Conservation (phyloP, 2,329 filamentous ascomycete species). For the Fusarium sp. region DNA sequence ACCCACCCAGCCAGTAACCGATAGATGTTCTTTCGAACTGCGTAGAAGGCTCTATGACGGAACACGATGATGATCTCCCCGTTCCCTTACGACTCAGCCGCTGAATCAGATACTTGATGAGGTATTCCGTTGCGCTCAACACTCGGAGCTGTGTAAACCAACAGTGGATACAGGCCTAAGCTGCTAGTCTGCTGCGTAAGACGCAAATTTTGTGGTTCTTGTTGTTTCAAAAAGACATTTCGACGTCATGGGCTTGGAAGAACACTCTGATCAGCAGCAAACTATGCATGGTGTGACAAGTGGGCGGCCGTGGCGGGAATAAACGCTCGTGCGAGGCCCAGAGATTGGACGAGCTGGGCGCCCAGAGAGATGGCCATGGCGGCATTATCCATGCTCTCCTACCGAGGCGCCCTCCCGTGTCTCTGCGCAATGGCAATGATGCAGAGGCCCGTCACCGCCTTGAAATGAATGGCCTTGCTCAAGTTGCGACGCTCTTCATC, state of each 20-base stretch:
- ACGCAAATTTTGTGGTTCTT: slow-evolving; percentile 40
- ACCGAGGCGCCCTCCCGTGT: slow-evolving; percentile 23
- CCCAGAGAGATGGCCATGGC: slow-evolving; percentile 32
- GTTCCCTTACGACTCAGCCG: background rate
- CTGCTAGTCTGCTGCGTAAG: slow-evolving; percentile 24
- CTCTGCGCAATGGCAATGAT: slow-evolving; percentile 17
- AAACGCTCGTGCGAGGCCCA: slow-evolving; percentile 27
- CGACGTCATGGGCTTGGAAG: slow-evolving; percentile 42
- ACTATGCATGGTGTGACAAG: slow-evolving; percentile 44
- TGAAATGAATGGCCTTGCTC: background rate
- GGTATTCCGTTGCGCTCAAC: background rate
- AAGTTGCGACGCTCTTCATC: slow-evolving; percentile 12
- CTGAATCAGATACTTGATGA: background rate
- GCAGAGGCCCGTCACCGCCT: slow-evolving; percentile 27
- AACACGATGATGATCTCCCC: background rate
- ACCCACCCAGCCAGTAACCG: no score
- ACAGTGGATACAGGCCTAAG: slow-evolving; percentile 26
- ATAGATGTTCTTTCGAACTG: no score
- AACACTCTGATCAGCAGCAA: slow-evolving; percentile 41
- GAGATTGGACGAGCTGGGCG: slow-evolving; percentile 39
- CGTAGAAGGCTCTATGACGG: no score
- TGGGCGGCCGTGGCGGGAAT: slow-evolving; percentile 41
- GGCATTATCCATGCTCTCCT: slow-evolving; percentile 25
- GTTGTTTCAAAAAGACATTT: slow-evolving; percentile 39
- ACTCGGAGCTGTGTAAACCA: background rate